These are phyloP conservation scores for Aspergillus biplanus DNA, from an alignment of 495 filamentous ascomycete genomes.

Conservation along the genomic window DNA sequence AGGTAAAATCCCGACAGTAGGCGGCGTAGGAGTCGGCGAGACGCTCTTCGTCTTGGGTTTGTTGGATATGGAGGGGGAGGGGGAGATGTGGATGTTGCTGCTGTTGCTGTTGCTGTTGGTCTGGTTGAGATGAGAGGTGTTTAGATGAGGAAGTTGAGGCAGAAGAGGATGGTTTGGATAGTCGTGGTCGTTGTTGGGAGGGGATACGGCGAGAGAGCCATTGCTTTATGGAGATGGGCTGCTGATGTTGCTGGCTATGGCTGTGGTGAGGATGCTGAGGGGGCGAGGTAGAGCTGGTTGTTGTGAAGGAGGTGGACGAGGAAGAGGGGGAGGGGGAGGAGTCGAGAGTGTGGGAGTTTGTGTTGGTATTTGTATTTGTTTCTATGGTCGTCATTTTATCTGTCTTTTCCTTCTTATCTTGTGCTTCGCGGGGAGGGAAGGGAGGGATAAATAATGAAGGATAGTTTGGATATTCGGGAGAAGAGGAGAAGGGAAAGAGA, in stretches of 20 bases:
- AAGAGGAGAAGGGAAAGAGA: neutral
- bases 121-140: neutral
- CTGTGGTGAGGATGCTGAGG: neutral
- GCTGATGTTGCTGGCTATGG: neutral
- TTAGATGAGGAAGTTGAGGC: neutral
- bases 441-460: neutral
- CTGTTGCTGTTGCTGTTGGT: neutral
- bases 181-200: neutral
- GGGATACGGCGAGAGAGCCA: conserved; percentile 6
- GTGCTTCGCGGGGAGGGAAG: neutral
- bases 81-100: neutral
- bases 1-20: conserved; percentile 28
- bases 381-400: conserved; percentile 1
- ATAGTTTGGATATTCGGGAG: neutral
- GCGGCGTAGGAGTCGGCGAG: conserved; percentile 28
- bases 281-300: neutral
- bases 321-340: conserved; percentile 21
- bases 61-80: neutral
- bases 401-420: neutral
- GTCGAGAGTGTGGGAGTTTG: neutral
- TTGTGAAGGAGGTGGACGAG: conserved; percentile 10
- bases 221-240: neutral
- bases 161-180: neutral
- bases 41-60: conserved; percentile 14
- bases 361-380: conserved; percentile 13